Conservation (phyloP, 306 rosid species). For the Dryas alaskensis region DNA sequence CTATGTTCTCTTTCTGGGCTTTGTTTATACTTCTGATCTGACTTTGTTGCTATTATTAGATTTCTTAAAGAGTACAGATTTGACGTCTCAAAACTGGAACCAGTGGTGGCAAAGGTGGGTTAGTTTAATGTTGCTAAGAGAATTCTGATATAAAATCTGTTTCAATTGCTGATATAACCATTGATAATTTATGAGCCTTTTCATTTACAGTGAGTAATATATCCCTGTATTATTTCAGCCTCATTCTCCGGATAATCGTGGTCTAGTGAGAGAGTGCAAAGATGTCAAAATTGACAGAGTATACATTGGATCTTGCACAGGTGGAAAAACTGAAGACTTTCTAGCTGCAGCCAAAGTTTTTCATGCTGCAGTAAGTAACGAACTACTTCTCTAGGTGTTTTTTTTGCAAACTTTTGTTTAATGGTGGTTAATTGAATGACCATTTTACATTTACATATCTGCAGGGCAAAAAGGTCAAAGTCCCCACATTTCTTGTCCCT, state of each 20-base stretch:
- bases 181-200: not conserved
- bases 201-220: too few species aligned
- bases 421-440: too few species aligned
- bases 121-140: not conserved
- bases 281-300: conserved; percentile 92
- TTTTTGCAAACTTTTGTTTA: too few species aligned
- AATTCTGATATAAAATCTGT: too few species aligned
- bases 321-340: conserved; percentile 85
- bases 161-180: not conserved
- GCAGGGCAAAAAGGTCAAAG: conserved; percentile 93
- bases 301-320: conserved; percentile 94
- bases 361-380: conserved; percentile 59
- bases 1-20: not conserved
- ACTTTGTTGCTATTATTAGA: conserved; percentile 38
- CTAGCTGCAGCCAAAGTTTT: conserved; percentile 83
- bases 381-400: too few species aligned
- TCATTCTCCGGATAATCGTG: conserved; percentile 92
- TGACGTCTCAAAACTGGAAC: conserved; percentile 83
- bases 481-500: conserved; percentile 95
- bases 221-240: conserved; percentile 52
- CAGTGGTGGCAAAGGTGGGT: conserved; percentile 82
- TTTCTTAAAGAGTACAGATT: conserved; percentile 77
- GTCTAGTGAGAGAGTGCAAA: conserved; percentile 93
- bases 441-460: conserved; percentile 6
- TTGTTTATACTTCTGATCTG: not conserved